phyloP scores from a whole-genome alignment of 805 yeast genomes.

The Lipomyces yamanashiensis region DNA sequence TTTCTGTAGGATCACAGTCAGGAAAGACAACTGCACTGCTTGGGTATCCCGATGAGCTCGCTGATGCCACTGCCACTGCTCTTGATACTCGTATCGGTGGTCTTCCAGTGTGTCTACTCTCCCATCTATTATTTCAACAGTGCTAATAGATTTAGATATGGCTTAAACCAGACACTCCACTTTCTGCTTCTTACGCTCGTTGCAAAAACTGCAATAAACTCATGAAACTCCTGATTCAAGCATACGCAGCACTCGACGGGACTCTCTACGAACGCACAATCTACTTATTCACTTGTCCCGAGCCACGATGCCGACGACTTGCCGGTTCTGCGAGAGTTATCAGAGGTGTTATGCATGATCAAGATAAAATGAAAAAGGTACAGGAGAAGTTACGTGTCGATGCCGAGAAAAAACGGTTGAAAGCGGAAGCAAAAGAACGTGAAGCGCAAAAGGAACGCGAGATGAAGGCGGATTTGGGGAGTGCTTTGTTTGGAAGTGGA shows the following conservation, averaged over 20 bases:
- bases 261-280: conserved; percentile 77
- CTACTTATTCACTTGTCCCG: conserved; percentile 77
- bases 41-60: conserved; percentile 44
- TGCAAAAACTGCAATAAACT: conserved; percentile 70
- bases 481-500: conserved; percentile 50
- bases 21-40: conserved; percentile 44
- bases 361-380: conserved; percentile 46
- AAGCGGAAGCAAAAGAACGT: conserved; percentile 51
- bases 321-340: conserved; percentile 75
- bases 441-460: conserved; percentile 44
- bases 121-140: neutral
- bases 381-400: conserved; percentile 42
- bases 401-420: conserved; percentile 50
- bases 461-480: conserved; percentile 1
- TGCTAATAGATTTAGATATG: conserved; percentile 50
- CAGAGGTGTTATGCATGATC: conserved; percentile 73
- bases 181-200: conserved; percentile 54
- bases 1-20: conserved; percentile 9
- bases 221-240: conserved; percentile 75
- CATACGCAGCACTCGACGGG: conserved; percentile 76
- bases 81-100: conserved; percentile 84
- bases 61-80: conserved; percentile 35
- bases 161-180: conserved; percentile 65
- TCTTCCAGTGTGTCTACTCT: conserved; percentile 49
- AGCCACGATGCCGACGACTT: conserved; percentile 66